Conservation (phyloP, 352 stramenopile species). For the Pythium chondricola region DNA sequence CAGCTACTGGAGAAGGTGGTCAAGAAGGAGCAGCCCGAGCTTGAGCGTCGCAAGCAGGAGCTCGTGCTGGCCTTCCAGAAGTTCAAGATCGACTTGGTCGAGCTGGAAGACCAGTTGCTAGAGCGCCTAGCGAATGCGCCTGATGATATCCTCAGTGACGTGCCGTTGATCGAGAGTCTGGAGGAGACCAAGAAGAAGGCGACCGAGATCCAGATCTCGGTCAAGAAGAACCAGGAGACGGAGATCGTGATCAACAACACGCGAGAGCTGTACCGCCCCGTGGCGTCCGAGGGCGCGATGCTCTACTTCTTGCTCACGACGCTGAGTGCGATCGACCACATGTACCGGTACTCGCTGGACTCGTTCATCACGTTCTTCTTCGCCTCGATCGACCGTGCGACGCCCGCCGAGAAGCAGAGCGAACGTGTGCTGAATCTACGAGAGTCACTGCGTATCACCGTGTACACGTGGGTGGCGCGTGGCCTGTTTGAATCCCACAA, state of each 20-base stretch:
- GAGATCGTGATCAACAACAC: conserved; percentile 90
- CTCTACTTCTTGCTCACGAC: conserved; percentile 91
- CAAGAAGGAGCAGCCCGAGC: conserved; percentile 77
- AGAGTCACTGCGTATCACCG: conserved; percentile 73
- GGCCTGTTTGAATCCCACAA: conserved; percentile 92
- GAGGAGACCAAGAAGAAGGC: conserved; percentile 89
- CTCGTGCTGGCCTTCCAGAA: conserved; percentile 87
- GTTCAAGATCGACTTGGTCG: conserved; percentile 89
- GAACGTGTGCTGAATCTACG: neutral
- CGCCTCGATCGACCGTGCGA: conserved; percentile 45
- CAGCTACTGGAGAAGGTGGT: conserved; percentile 88
- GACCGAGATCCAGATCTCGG: conserved; percentile 76
- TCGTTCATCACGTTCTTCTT: conserved; percentile 88
- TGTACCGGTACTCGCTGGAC: conserved; percentile 93
- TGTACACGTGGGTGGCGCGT: conserved; percentile 87
- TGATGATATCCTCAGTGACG: conserved; percentile 88
- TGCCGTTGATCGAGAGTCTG: conserved; percentile 88
- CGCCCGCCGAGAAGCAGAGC: conserved; percentile 20
- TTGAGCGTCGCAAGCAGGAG: conserved; percentile 86
- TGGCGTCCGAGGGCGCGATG: conserved; percentile 85
- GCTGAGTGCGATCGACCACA: conserved; percentile 87
- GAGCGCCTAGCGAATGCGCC: conserved; percentile 88
- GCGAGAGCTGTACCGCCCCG: conserved; percentile 85
- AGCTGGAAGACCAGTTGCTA: conserved; percentile 87
- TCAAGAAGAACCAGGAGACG: conserved; percentile 79